Base-by-base conservation (phyloP, 495 filamentous ascomycete species). In the Lentithecium fluviatile region DNA sequence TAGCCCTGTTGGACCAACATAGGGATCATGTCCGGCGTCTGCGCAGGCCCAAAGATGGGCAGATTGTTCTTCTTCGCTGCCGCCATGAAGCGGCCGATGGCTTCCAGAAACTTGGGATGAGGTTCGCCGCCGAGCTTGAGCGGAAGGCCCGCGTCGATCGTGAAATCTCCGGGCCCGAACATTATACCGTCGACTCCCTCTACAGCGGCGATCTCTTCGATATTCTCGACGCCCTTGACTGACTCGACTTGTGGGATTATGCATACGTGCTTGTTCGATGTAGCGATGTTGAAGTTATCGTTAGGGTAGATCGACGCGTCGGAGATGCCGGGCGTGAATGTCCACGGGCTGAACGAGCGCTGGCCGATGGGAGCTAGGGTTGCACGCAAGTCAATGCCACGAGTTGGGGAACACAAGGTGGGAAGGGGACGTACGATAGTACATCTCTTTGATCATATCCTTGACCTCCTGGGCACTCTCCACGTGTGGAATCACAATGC, bases 231-330 rank as follows among this genome's bases (percentile, higher is more conserved):
- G 19, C 40, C 40, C 13, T 43, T 43, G 13, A 43, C 40, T 6
- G 15, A n/a, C 40, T 43, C 40, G 40, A 43, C 19, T 15, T 43
- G 40, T 3, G 40, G 40, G 4, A 43, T 43, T 15, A 43, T 43
- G 15, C 13, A 15, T 3, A 43, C 13, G 40, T 43, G 40, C 15
- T 43, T 43, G 13, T 43, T 43, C 5, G 40, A 15, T 3, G 40
- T 43, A 15, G 40, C 40, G 40, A 43, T 43, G 40, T 43, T 43
- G 40, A 43, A 43, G 40, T 43, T 43, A 13, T 43, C 40, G 19
- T 43, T 20, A 13, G 40, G 40, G 40, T 43, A 43, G 15, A 43
- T n/a, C 5, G 40, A 43, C 5, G 40, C 40, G 19, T 43, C 40
- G 3, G 40, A 43, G 13, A 43, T 13, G 40, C 40, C 40, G 13